Base-by-base conservation (phyloP, 192 early-diverging fungal genomes). In the Ambispora gerdemannii region DNA sequence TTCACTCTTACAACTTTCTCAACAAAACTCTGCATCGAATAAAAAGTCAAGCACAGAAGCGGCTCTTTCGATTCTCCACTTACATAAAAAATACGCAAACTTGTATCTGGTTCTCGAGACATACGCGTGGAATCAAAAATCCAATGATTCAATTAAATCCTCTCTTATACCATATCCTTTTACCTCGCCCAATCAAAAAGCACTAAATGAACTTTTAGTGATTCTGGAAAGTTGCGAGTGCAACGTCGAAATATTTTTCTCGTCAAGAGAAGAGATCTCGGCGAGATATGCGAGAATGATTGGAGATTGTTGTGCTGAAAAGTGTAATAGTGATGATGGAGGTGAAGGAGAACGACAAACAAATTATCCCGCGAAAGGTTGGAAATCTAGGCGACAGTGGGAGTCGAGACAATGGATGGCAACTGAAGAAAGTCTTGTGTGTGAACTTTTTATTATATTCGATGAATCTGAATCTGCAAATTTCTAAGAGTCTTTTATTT, bases 191-290 rank as follows among this genome's bases (percentile, higher is more conserved):
- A 32, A 25, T 11, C 32, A 50, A 59, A 70, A 31, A 20, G 33
- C 68, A 19, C 8, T 49, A 15, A 22, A 50, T 20, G 55, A 59
- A 27, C 36, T 70, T 8, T 17, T 22, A 20, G 13, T 22, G 22
- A 47, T 60, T 8, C 30, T 60, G 47, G 28, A 11, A 20, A 19
- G 22, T 19, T 25, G 15, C 25, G 27, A 25, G 6, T 69, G 51
- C 36, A 20, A 22, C 32, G 22, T 20, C 4, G 7, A 43, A 11
- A 50, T 70, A 49, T 33, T 70, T 20, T 70, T 24, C 49, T 70
- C 68, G 20, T 31, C 56, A 10, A 50, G 38, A 30, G 68, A 70
- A 49, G 68, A 70, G 50, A 70, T 70, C 20, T 70, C 68, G 0
- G 68, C 68, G 1, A 28, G 36, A 59, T 59, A 55, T 3, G 55